phyloP scores from a whole-genome alignment of 1,139 yeast genomes.

The Geotrichum cucujoidarum region DNA sequence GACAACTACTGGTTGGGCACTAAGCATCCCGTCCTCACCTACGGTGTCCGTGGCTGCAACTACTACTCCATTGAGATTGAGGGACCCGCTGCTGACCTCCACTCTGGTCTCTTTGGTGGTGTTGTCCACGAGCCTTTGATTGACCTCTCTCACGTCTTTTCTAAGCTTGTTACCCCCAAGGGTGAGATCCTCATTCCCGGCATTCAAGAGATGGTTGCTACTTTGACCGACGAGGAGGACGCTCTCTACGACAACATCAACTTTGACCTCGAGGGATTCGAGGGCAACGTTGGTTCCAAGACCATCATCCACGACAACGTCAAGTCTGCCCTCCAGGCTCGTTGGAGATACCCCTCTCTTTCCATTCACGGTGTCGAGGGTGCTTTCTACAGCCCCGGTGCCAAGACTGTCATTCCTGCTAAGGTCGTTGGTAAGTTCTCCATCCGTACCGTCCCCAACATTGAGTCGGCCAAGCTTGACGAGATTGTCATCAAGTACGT shows the following conservation, averaged over 20 bases:
- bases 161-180: constrained; percentile 61
- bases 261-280: constrained; percentile 76
- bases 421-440: constrained; percentile 92
- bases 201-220: constrained; percentile 88
- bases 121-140: constrained; percentile 97
- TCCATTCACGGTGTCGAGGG: constrained; percentile 97
- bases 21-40: constrained; percentile 90
- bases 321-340: constrained; percentile 80
- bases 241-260: constrained; percentile 79
- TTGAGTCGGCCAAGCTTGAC: constrained; percentile 74
- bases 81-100: constrained; percentile 97
- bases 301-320: constrained; percentile 74
- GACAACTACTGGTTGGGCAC: constrained; percentile 99
- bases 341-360: constrained; percentile 97
- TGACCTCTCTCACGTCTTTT: constrained; percentile 73
- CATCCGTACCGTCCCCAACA: constrained; percentile 94
- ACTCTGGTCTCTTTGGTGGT: constrained; percentile 97
- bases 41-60: constrained; percentile 95
- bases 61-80: constrained; percentile 76
- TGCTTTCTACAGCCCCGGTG: constrained; percentile 91
- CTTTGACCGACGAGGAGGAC: constrained; percentile 72
- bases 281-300: constrained; percentile 81
- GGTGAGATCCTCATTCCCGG: constrained; percentile 90
- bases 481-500: constrained; percentile 69
- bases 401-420: constrained; percentile 96